Base-by-base conservation (phyloP, 768 basidiomycete species). In the Suillus lakei region DNA sequence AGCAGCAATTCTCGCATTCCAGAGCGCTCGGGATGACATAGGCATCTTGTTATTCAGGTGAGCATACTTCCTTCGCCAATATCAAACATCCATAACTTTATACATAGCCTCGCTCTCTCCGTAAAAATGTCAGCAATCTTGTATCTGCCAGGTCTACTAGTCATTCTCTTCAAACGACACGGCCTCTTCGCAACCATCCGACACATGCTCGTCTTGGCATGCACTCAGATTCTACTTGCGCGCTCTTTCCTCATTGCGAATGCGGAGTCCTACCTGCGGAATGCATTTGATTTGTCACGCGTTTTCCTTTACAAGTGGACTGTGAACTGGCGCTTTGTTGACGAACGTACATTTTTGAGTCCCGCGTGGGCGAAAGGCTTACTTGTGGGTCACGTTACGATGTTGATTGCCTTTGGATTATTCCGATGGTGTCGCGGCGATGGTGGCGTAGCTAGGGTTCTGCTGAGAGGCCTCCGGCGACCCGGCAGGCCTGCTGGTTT, bases 301-400 rank as follows among this genome's bases (percentile, higher is more conserved):
- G 84, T 89, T 9, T 99, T 99, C 79, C 78, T 98, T 36, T 98
- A 92, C 77, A 89, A 93, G 74, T 99, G 97, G 97, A 98, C 97
- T 0, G 96, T 98, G 63, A 99, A 99, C 74, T 99, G 98, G 98
- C 86, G 95, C 53, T 91, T 97, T 72, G 67, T 99, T 3, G 80
- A 84, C 32, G 92, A 96, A 74, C 80, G 85, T n/a, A 81, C 81
- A 6, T 99, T 98, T 78, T 78, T 93, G 55, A 90, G 88, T 66
- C 74, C 78, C 3, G 74, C 72, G 51, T 91, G 91, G 79, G 88
- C 92, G 1, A 79, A 75, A 48, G 78, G 80, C 0, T 81, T 99
- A 18, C 79, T 99, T 21, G 66, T 85, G 16, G 88, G 86, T 6
- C 96, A 98, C 72, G 74, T 86, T 13, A 76, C 78, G 0, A 78